Conservation (phyloP, 1,139 yeast species). For the Chernovozyma aurita region DNA sequence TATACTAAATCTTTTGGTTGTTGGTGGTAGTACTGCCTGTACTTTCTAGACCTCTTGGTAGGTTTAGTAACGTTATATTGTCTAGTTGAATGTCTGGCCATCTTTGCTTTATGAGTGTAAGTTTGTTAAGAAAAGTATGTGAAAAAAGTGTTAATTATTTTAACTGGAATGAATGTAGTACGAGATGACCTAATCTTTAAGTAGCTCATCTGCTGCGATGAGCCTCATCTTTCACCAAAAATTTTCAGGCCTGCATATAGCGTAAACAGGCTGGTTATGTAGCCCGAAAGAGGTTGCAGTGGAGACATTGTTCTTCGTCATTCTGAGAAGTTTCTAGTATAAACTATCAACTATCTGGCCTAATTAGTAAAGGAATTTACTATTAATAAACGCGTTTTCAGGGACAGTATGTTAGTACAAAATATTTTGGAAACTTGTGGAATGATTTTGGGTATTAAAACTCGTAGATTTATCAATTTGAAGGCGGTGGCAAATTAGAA, state of each 20-base stretch:
- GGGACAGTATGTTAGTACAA: no score
- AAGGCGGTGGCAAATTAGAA: no score
- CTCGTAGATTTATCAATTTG: no score
- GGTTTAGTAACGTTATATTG: constrained; percentile 17
- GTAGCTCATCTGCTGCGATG: no score
- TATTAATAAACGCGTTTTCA: no score
- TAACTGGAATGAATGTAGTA: no score
- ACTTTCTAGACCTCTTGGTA: constrained; percentile 15
- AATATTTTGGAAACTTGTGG: no score
- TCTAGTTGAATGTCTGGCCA: constrained; percentile 11
- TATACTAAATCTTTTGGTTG: constrained; percentile 29
- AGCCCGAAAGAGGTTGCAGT: no score
- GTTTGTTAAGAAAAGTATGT: not conserved
- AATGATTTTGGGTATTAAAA: no score
- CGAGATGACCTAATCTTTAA: not conserved
- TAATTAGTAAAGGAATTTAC: no score
- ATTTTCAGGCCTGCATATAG: constrained; percentile 8
- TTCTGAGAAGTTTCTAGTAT: not conserved
- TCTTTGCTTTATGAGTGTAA: not conserved
- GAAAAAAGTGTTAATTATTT: not conserved
- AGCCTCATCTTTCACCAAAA: constrained; percentile 9
- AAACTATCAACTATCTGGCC: no score
- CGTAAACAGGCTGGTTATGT: not conserved
- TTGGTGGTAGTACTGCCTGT: constrained; percentile 33
- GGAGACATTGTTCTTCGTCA: not conserved